These are phyloP conservation scores for Phylloporus sp. DNA, from an alignment of 768 basidiomycete species.

Conservation along the genomic window DNA sequence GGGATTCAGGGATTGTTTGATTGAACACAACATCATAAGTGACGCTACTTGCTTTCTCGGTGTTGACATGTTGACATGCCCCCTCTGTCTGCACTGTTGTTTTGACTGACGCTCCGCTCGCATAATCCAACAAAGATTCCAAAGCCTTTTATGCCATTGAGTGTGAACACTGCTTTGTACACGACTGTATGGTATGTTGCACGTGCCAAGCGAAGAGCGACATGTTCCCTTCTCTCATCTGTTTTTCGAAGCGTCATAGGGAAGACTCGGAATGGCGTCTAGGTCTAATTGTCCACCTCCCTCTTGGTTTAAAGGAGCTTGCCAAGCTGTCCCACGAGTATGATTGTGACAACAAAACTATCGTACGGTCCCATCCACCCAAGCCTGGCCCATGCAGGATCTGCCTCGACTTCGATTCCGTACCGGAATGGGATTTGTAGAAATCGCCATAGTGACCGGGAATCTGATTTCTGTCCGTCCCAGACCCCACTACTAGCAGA, in stretches of 20 bases:
- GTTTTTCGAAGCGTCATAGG: slow-evolving; percentile 4
- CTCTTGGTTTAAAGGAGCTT: slow-evolving; percentile 3
- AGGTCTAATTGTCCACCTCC: slow-evolving; percentile 8
- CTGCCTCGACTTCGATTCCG: neutral
- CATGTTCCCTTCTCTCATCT: slow-evolving; percentile 1
- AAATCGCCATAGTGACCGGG: neutral
- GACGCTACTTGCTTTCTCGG: slow-evolving; percentile 1
- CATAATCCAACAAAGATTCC: too few species aligned
- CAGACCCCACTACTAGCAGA: neutral
- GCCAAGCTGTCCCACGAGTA: neutral
- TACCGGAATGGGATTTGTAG: slow-evolving; percentile 2
- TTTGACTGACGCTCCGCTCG: slow-evolving; percentile 7
- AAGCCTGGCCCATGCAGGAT: slow-evolving; percentile 7
- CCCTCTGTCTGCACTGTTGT: slow-evolving; percentile 3
- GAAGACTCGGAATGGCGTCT: slow-evolving; percentile 15
- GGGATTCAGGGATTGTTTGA: slow-evolving; percentile 8
- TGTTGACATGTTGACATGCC: slow-evolving; percentile 14
- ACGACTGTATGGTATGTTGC: slow-evolving; percentile 3
- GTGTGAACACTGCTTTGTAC: slow-evolving; percentile 3
- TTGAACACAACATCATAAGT: neutral
- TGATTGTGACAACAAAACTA: slow-evolving; percentile 7
- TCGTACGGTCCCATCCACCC: slow-evolving; percentile 14
- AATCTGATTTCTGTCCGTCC: slow-evolving; percentile 6
- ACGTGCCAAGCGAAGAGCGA: slow-evolving; percentile 2
- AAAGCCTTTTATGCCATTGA: neutral